A percentile compares a stretch with the other conserved stretches of the same genome.
Evolutionary conservation across 805 yeast species (phyloP).

Genomic region (Hanseniaspora singularis): DNA sequence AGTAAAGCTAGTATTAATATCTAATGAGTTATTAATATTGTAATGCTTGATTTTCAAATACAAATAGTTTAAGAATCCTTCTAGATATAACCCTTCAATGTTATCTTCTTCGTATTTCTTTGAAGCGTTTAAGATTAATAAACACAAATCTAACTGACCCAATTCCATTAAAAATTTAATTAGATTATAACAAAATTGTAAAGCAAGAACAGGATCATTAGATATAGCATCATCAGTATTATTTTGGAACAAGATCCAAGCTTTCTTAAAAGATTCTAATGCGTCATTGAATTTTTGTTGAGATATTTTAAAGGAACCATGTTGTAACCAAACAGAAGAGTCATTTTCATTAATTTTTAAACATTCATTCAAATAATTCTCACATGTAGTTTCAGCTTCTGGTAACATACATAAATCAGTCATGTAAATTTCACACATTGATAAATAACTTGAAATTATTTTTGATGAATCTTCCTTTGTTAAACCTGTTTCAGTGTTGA

Average conservation of each 20-base stretch:
- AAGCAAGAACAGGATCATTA: slow-evolving; percentile 26
- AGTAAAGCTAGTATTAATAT: slow-evolving; percentile 16
- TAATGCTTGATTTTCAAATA: slow-evolving; percentile 30
- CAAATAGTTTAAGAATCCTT: slow-evolving; percentile 61
- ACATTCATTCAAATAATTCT: slow-evolving; percentile 53
- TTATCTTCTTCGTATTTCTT: slow-evolving; percentile 77
- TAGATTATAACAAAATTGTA: slow-evolving; percentile 33
- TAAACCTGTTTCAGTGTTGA: slow-evolving; percentile 23
- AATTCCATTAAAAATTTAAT: slow-evolving; percentile 35
- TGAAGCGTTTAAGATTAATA: slow-evolving; percentile 49
- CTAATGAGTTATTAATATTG: slow-evolving; percentile 20
- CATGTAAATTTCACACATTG: slow-evolving; percentile 93
- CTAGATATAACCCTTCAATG: slow-evolving; percentile 70
- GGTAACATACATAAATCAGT: slow-evolving; percentile 92
- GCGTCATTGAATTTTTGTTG: slow-evolving; percentile 74
- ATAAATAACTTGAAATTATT: slow-evolving; percentile 63
- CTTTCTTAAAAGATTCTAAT: slow-evolving; percentile 43
- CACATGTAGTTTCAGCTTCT: slow-evolving; percentile 74
- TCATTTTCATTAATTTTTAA: slow-evolving; percentile 41
- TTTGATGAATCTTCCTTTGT: slow-evolving; percentile 41
- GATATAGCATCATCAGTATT: slow-evolving; percentile 38
- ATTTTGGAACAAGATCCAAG: slow-evolving; percentile 59
- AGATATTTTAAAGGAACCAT: slow-evolving; percentile 80
- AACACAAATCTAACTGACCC: slow-evolving; percentile 62
- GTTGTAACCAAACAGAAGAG: slow-evolving; percentile 67